phyloP scores from a whole-genome alignment of 177 flowering plant genomes.

The Vitis hybrid region DNA sequence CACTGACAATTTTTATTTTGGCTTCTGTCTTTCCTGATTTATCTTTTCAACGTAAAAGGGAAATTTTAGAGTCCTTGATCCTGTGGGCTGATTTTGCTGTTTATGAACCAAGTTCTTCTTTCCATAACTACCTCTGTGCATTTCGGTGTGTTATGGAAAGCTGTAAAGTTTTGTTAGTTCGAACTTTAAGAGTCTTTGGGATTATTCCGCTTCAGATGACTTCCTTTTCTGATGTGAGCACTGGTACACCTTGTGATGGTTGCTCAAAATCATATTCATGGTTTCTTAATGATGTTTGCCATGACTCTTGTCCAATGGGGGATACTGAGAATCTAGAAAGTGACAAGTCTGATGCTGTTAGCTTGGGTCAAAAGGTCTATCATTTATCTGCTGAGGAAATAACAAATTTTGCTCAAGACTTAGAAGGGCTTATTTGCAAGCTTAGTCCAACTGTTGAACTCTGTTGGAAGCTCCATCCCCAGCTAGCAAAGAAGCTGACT shows the following conservation, averaged over 20 bases:
- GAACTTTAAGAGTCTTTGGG: constrained; percentile 37
- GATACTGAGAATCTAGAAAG: constrained; percentile 25
- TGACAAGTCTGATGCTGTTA: constrained; percentile 16
- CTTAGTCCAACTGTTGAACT: constrained; percentile 57
- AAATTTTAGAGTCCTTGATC: constrained; percentile 45
- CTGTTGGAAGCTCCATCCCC: constrained; percentile 79
- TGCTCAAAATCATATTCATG: constrained; percentile 23
- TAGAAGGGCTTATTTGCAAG: constrained; percentile 52
- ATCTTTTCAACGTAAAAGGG: constrained; percentile 52
- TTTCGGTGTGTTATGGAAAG: constrained; percentile 64
- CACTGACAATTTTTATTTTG: constrained; percentile 60
- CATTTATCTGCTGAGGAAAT: constrained; percentile 46
- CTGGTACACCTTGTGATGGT: constrained; percentile 15
- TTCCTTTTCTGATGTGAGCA: constrained; percentile 23
- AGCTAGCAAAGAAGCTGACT: constrained; percentile 56
- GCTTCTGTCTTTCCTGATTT: constrained; percentile 70
- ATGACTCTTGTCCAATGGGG: constrained; percentile 8
- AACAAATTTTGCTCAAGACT: constrained; percentile 37
- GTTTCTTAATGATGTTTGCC: constrained; percentile 42
- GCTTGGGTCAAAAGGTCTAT: constrained; percentile 20
- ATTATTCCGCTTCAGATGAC: constrained; percentile 35
- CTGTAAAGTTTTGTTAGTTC: constrained; percentile 43
- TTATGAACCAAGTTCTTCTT: constrained; percentile 52
- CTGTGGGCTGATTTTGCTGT: constrained; percentile 65
- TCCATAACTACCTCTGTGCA: constrained; percentile 73